phyloP scores from a whole-genome alignment of 192 early-diverging fungal species.

The Backusella psychrophila region DNA sequence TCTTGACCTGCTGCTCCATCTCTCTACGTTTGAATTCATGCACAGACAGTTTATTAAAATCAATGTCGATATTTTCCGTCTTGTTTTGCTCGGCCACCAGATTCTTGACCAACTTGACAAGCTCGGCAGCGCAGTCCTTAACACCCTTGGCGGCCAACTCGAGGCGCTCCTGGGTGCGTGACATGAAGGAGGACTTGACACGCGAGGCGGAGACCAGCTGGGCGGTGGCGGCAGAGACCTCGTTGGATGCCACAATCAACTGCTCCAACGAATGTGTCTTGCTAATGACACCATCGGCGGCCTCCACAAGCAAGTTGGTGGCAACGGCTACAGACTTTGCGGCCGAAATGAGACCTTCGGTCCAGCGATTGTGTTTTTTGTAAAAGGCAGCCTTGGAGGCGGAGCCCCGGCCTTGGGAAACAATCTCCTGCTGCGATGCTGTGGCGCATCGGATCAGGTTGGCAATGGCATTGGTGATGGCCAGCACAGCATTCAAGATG shows the following conservation, averaged over 20 bases:
- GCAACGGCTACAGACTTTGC: conserved; percentile 94
- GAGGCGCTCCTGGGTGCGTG: conserved; percentile 89
- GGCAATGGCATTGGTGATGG: conserved; percentile 91
- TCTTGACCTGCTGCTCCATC: conserved; percentile 98
- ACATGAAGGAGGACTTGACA: conserved; percentile 91
- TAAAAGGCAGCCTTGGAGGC: conserved; percentile 88
- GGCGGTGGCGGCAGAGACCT: conserved; percentile 94
- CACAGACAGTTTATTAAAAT: conserved; percentile 74
- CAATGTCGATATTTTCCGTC: conserved; percentile 53
- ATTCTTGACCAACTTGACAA: conserved; percentile 91
- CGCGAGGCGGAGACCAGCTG: conserved; percentile 95
- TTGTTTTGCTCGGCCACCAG: conserved; percentile 74
- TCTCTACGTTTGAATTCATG: conserved; percentile 95
- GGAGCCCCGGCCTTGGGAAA: conserved; percentile 82
- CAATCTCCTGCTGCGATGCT: conserved; percentile 96
- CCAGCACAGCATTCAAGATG: conserved; percentile 88
- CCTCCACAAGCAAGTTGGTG: conserved; percentile 90
- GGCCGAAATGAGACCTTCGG: conserved; percentile 95
- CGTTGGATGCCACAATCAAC: conserved; percentile 95
- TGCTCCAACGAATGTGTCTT: conserved; percentile 91
- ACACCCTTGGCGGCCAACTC: conserved; percentile 94
- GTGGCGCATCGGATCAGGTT: conserved; percentile 94
- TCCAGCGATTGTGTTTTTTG: conserved; percentile 99
- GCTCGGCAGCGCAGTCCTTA: conserved; percentile 83
- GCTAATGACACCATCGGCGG: conserved; percentile 92